phyloP scores from a whole-genome alignment of 2,329 filamentous ascomycete genomes.

The Aspergillus uvarum region DNA sequence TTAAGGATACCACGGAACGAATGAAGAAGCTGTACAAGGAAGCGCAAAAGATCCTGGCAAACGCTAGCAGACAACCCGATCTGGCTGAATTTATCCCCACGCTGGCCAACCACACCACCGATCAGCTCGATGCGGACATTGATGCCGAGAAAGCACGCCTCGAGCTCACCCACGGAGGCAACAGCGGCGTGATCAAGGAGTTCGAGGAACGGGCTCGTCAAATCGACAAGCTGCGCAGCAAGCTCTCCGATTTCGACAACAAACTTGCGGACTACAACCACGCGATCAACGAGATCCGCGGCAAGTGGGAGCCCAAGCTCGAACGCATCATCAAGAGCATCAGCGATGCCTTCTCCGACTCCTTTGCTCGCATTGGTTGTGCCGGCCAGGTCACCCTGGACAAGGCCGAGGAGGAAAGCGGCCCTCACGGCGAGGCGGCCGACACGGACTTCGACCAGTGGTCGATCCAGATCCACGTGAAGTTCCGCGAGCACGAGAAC shows the following conservation, averaged over 20 bases:
- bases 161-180: slow-evolving; percentile 75
- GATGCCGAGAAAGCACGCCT: slow-evolving; percentile 71
- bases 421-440: slow-evolving; percentile 30
- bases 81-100: slow-evolving; percentile 42
- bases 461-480: slow-evolving; percentile 91
- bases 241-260: slow-evolving; percentile 56
- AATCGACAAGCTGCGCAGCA: slow-evolving; percentile 65
- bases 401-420: slow-evolving; percentile 58
- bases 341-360: slow-evolving; percentile 86
- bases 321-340: slow-evolving; percentile 77
- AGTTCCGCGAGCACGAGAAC: slow-evolving; percentile 83
- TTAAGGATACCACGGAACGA: slow-evolving; percentile 32
- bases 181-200: slow-evolving; percentile 71
- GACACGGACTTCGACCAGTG: slow-evolving; percentile 85
- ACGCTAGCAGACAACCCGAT: slow-evolving; percentile 23
- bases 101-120: slow-evolving; percentile 55
- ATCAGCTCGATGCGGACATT: slow-evolving; percentile 71
- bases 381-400: slow-evolving; percentile 85
- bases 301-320: slow-evolving; percentile 78
- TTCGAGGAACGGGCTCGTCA: slow-evolving; percentile 71
- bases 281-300: slow-evolving; percentile 65
- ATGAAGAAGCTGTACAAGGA: slow-evolving; percentile 20
- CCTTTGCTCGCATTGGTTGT: slow-evolving; percentile 91
- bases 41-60: slow-evolving; percentile 17
- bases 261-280: slow-evolving; percentile 57